Base-by-base conservation (phyloP, 179 eudicot genomes). In the Silene vulgaris region DNA sequence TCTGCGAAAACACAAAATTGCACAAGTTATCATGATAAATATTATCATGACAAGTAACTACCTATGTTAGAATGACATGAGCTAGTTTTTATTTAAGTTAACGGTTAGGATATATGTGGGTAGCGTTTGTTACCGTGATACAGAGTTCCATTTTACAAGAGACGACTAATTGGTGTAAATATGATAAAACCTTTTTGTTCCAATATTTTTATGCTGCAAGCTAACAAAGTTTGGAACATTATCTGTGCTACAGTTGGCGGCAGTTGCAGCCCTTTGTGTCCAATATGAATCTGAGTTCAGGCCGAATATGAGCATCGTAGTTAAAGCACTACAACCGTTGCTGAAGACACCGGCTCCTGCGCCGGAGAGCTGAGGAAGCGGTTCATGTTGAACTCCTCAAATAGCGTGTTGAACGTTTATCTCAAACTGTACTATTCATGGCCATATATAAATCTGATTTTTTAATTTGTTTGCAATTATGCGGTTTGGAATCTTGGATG, bases 301-400 rank as follows among this genome's bases (percentile, higher is more conserved):
- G 85, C 85, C 85, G 16, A 82, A 82, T 62, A 82, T 82, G 85
- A 82, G 85, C 82, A 82, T 82, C 7, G 85, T 82, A 19, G 85
- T 82, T 14, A 82, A 82, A 79, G 85, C 85, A 2, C 78, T 82
- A 11, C 85, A 82, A 69, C 85, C 85, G 3, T 65, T 82, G 17
- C 75, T 82, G 29, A 82, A 79, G 73, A 17, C 78, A 0, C 75
- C 82, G 1, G 45, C 81, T 28, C 65, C 80, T 13, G 80, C 78
- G 8, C 57, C 82, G 23, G 77, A 74, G 59, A 61, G 72, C 35
- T 26, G 76, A 79, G 20, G 30, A 67, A 60, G 77, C 61, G 12
- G 30, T 13, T 60, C 6, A 48, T 13, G 2, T 9, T 26, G 59
- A 56, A 9, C 30, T 73, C 48, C 43, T 66, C 16, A 43, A 48